Evolutionary conservation across 2,329 filamentous ascomycete genomes (phyloP), one percentile per base, ranked within the genome.

Genomic region (Alternaria longipes): DNA sequence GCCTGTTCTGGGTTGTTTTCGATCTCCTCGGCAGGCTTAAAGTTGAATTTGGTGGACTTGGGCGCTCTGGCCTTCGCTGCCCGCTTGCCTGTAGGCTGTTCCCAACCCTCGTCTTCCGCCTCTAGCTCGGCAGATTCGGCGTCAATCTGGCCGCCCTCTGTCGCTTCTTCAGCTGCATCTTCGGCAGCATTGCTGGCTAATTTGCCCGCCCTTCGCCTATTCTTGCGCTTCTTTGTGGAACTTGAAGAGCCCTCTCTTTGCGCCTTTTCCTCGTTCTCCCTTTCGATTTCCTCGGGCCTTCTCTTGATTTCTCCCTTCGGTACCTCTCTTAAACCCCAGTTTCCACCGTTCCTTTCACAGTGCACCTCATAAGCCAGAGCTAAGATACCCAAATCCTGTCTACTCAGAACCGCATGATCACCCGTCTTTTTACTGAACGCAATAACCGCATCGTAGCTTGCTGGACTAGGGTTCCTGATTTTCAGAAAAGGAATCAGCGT

Each of bases 281-380:
- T 46, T 32, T 63, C 49, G 24, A 64, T 53, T 32, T 75, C 67
- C 6, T 61, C 68, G 14, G 68, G 67, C 34, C 60, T 74, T 41
- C 94, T 94, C 57, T 94, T 75, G 1, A 86, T 79, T 78, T 93
- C 94, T 77, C 97, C 93, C 1, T 89, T 91, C 0, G 94, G 94
- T 3, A 87, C 85, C 59, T 86, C 91, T 63, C 94, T 85, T 78
- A 97, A 74, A 61, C 94, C 87, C 91, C 92, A 97, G 76, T 97
- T 90, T 2, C 94, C 94, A n/a, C 89, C 88, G 76, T 97, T 96
- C 60, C 90, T 84, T 82, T 98, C 94, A 72, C 92, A 91, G 72
- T 98, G 94, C n/a, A 98, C 78, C 77, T 99, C 95, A 78, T 98
- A 98, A 1, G 93, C 91, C 57, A 99, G 83, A 8, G 94, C 95